phyloP scores from a whole-genome alignment of 1,139 yeast species.

The Trichomonascaceae sp. region DNA sequence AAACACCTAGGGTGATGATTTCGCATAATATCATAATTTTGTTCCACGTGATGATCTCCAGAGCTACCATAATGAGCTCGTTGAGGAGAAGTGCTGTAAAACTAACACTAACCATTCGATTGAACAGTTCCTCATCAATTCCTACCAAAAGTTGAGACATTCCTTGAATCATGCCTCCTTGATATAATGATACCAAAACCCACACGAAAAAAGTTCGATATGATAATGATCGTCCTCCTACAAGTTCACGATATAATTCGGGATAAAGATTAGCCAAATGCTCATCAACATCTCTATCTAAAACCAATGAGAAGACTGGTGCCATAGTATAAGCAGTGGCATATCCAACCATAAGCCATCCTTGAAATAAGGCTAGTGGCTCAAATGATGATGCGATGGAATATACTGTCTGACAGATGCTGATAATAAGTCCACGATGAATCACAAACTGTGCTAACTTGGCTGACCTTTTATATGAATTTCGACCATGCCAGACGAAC shows the following conservation, averaged over 20 bases:
- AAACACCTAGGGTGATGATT: conserved; percentile 60
- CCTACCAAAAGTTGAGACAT: conserved; percentile 73
- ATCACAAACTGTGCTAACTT: conserved; percentile 92
- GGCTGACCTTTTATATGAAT: conserved; percentile 91
- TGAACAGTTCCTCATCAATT: conserved; percentile 48
- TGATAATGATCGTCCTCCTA: conserved; percentile 79
- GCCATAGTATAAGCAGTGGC: conserved; percentile 98
- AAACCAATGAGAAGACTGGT: conserved; percentile 89
- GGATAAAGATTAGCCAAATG: conserved; percentile 87
- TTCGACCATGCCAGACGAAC: conserved; percentile 95
- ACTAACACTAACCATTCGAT: conserved; percentile 76
- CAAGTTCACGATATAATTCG: conserved; percentile 86
- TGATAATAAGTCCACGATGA: conserved; percentile 89
- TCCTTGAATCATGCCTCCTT: conserved; percentile 75
- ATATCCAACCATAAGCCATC: conserved; percentile 98
- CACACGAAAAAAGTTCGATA: conserved; percentile 86
- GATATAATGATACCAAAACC: conserved; percentile 82
- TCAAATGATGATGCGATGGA: conserved; percentile 82
- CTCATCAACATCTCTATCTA: conserved; percentile 89
- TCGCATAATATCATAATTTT: conserved; percentile 69
- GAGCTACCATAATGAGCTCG: conserved; percentile 88
- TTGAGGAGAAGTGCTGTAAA: conserved; percentile 76
- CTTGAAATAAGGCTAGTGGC: conserved; percentile 90
- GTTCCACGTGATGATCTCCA: conserved; percentile 89
- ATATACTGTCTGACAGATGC: conserved; percentile 94